Conservation (phyloP, 1,139 yeast species). For the Candida gigantensis region DNA sequence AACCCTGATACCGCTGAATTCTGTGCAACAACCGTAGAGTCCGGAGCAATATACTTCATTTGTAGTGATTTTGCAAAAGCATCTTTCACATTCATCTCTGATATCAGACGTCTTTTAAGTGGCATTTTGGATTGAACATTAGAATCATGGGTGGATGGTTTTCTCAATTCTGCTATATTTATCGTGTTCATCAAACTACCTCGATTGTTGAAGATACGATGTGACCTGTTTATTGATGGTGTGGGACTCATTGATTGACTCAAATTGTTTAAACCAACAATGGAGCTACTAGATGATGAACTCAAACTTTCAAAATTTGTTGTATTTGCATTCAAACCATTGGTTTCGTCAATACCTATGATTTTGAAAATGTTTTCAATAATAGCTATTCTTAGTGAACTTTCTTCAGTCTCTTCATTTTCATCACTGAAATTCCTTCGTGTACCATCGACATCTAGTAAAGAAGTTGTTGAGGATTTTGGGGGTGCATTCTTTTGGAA, state of each 20-base stretch:
- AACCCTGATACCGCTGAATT: constrained; percentile 72
- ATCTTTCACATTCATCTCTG: constrained; percentile 40
- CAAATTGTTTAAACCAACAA: constrained; percentile 8
- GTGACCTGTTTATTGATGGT: constrained; percentile 5
- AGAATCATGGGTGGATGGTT: neutral
- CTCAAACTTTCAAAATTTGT: constrained; percentile 10
- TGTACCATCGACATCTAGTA: constrained; percentile 8
- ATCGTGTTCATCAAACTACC: constrained; percentile 14
- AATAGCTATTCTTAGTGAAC: constrained; percentile 66
- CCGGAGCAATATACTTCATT: constrained; percentile 55
- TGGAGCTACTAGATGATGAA: constrained; percentile 12
- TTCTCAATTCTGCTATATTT: constrained; percentile 2
- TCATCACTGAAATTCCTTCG: constrained; percentile 49
- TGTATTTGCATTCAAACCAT: constrained; percentile 7
- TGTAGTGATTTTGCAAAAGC: constrained; percentile 69
- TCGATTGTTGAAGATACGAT: constrained; percentile 7
- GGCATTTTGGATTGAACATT: neutral
- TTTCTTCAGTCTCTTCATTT: constrained; percentile 73
- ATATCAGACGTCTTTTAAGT: constrained; percentile 6
- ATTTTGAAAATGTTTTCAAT: constrained; percentile 74
- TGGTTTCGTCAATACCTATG: constrained; percentile 57
- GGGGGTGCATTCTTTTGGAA: constrained; percentile 19
- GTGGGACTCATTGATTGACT: constrained; percentile 8
- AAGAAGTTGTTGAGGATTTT: constrained; percentile 10
- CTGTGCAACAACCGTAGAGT: constrained; percentile 59